Conservation (phyloP, 164 flowering plant genomes). For the Vitis amurensis region DNA sequence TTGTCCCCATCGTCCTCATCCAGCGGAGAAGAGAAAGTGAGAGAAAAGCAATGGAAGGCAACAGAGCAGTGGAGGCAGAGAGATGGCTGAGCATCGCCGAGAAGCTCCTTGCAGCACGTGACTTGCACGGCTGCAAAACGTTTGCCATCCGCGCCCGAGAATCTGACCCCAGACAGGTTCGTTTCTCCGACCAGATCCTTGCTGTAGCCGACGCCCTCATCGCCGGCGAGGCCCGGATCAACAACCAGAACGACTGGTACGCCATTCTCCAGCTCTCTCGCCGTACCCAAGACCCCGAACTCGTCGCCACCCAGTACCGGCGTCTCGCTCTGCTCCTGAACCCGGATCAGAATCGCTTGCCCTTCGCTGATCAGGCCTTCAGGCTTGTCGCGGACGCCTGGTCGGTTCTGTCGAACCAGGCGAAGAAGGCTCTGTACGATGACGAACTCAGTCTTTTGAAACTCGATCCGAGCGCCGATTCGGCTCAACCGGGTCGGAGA, state of each 20-base stretch:
- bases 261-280: constrained; percentile 42
- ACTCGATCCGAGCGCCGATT: constrained; percentile 6
- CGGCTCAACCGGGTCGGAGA: constrained; percentile 4
- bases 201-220: constrained; percentile 54
- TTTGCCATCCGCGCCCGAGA: constrained; percentile 54
- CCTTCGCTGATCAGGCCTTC: constrained; percentile 56
- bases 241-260: constrained; percentile 48
- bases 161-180: constrained; percentile 33
- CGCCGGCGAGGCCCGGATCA: constrained; percentile 37
- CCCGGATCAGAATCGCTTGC: constrained; percentile 41
- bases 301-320: constrained; percentile 49
- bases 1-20: too few species aligned
- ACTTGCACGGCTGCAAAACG: constrained; percentile 35
- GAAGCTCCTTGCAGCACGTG: constrained; percentile 42
- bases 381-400: constrained; percentile 55
- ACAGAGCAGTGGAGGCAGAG: constrained; percentile 35
- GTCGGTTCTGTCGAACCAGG: constrained; percentile 50
- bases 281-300: constrained; percentile 30
- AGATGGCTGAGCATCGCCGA: constrained; percentile 45
- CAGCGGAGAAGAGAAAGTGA: too few species aligned
- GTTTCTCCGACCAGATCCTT: constrained; percentile 35
- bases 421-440: constrained; percentile 47
- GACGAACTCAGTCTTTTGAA: constrained; percentile 30
- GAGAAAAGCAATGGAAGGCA: background rate
- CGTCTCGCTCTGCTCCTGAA: constrained; percentile 49